Evolutionary conservation across 495 filamentous ascomycete genomes (phyloP).

Genomic region (Xylaria cubensis): DNA sequence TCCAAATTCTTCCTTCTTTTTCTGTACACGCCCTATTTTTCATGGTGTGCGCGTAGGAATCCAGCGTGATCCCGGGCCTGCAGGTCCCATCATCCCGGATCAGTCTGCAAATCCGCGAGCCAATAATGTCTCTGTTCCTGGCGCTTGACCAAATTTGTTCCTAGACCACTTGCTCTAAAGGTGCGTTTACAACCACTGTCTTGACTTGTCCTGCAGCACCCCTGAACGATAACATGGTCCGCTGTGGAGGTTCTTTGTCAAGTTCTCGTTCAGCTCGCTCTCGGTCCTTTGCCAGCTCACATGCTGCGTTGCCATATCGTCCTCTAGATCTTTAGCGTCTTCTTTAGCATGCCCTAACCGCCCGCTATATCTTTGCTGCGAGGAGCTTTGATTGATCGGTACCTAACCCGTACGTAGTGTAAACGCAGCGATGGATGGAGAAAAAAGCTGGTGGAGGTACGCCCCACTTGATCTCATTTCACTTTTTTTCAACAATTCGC

Average conservation of each 20-base stretch:
- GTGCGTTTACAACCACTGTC: conserved; percentile 20
- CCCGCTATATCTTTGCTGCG: not conserved
- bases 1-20: conserved; percentile 25
- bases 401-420: too few relatives aligned
- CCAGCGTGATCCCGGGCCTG: conserved; percentile 24
- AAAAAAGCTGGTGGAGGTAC: not conserved
- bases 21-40: conserved; percentile 3
- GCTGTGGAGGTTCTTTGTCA: conserved; percentile 6
- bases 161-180: conserved; percentile 31
- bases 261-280: not conserved
- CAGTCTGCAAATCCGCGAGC: conserved; percentile 50
- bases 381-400: not conserved
- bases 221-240: conserved; percentile 18
- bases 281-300: not conserved
- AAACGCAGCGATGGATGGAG: too few relatives aligned
- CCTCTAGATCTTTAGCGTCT: not conserved
- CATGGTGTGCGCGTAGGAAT: not conserved
- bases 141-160: conserved; percentile 44
- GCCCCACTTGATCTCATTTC: conserved; percentile 13
- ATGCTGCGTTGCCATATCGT: not conserved
- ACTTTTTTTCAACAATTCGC: not conserved
- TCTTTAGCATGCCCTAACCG: not conserved
- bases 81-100: conserved; percentile 39
- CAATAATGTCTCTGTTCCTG: conserved; percentile 56
- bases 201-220: conserved; percentile 3